phyloP scores from a whole-genome alignment of 164 flowering plant genomes.

The Magnolia changhungtana region DNA sequence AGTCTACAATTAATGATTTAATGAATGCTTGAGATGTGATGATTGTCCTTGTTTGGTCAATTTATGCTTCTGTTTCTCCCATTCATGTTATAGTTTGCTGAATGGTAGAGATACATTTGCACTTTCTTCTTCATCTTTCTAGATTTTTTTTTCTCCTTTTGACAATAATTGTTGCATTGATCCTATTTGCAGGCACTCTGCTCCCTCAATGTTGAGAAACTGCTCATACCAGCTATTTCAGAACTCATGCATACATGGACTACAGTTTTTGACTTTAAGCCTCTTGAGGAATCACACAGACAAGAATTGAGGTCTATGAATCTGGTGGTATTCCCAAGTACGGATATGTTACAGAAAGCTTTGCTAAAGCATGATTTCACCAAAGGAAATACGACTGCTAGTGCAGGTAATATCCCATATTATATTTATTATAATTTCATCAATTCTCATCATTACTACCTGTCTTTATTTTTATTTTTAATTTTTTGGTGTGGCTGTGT shows the following conservation, averaged over 20 bases:
- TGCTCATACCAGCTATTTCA: constrained; percentile 85
- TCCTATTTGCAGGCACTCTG: constrained; percentile 49
- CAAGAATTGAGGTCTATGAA: constrained; percentile 70
- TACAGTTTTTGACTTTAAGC: constrained; percentile 61
- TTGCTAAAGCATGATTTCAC: constrained; percentile 30
- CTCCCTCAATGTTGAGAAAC: constrained; percentile 69
- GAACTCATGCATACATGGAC: constrained; percentile 90
- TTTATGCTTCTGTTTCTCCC: background rate
- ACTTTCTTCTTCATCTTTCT: background rate
- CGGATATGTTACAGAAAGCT: constrained; percentile 77
- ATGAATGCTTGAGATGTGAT: background rate
- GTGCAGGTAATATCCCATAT: constrained; percentile 25
- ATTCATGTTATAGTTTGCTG: background rate
- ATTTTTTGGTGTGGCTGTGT: background rate
- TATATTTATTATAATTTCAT: background rate
- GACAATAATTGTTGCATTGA: background rate
- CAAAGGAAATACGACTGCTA: constrained; percentile 22
- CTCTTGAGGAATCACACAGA: constrained; percentile 64
- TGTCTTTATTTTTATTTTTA: background rate
- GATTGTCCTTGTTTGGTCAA: background rate
- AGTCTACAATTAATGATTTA: background rate
- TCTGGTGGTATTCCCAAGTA: constrained; percentile 87
- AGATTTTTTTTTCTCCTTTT: background rate
- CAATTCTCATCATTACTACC: background rate
- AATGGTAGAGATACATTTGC: background rate